phyloP scores from a whole-genome alignment of 345 rosid species.

The Aurinia saxatilis region DNA sequence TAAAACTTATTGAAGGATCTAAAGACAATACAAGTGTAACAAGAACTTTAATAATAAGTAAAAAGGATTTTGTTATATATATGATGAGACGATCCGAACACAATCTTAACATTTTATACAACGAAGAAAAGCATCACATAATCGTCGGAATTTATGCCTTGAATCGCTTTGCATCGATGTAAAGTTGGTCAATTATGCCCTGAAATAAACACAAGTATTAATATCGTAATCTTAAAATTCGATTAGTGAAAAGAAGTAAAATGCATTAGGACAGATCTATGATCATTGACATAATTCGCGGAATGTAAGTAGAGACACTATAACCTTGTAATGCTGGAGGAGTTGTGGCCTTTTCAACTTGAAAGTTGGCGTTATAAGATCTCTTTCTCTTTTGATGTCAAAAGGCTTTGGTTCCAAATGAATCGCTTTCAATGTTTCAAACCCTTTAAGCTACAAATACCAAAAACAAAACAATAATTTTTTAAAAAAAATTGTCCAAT shows the following conservation, averaged over 20 bases:
- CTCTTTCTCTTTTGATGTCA: conserved; percentile 81
- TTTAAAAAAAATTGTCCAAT: too few species aligned
- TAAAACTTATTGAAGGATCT: too few species aligned
- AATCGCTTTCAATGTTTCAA: conserved; percentile 80
- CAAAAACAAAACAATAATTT: not conserved
- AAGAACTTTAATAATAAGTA: too few species aligned
- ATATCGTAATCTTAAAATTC: too few species aligned
- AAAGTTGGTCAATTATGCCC: conserved; percentile 59
- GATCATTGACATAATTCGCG: too few species aligned
- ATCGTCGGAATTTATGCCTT: conserved; percentile 35
- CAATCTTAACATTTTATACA: conserved; percentile 6
- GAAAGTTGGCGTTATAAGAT: conserved; percentile 80
- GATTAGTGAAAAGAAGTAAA: too few species aligned
- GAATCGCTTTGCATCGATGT: conserved; percentile 55
- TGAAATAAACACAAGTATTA: conserved; percentile 19
- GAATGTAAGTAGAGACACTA: not conserved
- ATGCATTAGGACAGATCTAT: too few species aligned
- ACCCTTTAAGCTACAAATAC: conserved; percentile 79
- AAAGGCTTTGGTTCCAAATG: conserved; percentile 74
- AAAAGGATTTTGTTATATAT: not conserved
- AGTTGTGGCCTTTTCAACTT: conserved; percentile 91
- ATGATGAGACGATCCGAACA: not conserved
- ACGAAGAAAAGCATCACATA: not conserved
- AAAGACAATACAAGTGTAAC: too few species aligned
- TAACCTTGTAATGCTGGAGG: conserved; percentile 78